Base-by-base conservation (phyloP, 2,329 filamentous ascomycete species). In the Aureobasidium sp. region DNA sequence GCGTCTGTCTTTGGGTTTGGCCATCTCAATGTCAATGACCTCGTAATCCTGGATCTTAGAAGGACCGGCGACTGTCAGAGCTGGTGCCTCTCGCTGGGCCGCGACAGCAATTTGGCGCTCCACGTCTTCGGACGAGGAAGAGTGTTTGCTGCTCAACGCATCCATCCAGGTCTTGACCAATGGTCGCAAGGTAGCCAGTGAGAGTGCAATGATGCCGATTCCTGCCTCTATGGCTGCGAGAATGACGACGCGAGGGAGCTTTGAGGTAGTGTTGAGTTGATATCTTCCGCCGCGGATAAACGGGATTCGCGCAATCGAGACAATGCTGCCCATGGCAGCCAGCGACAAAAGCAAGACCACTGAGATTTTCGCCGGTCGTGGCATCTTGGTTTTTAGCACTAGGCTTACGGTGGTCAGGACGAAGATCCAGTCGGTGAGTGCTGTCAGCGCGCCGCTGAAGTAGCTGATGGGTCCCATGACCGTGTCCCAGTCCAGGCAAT, bases 381-480 rank as follows among this genome's bases (percentile, higher is more conserved):
- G 74, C 69, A 80, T 75, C 51, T 76, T 72, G 9, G 76, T 69
- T 20, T 74, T 73, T 65, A 71, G 72, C 47, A 80, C 67, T 25
- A 79, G 64, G 45, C 73, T 69, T 5, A 74, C 70, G 1, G 78
- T 77, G 7, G 79, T 72, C 15, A 74, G 66, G 22, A 72, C 73
- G 42, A 76, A 69, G 56, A 69, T 63, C 64, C 69, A 70, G 65
- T 77, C 73, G 1, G 73, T 75, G 11, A 70, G 14, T 31, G 75
- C 73, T 55, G 75, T 76, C 41, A 77, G 64, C 49, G 70, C 69
- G n/a, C 67, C 68, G 7, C 67, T 68, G 2, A 64, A 63, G 42
- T 69, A 64, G 57, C 67, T 68, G 15, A 71, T 63, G 14, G 62
- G 59, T 31, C 62, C 62, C 27, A 63, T 55, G 2, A 58, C 61